Conservation (phyloP, 1,139 yeast species). For the Suhomyces anneliseae region DNA sequence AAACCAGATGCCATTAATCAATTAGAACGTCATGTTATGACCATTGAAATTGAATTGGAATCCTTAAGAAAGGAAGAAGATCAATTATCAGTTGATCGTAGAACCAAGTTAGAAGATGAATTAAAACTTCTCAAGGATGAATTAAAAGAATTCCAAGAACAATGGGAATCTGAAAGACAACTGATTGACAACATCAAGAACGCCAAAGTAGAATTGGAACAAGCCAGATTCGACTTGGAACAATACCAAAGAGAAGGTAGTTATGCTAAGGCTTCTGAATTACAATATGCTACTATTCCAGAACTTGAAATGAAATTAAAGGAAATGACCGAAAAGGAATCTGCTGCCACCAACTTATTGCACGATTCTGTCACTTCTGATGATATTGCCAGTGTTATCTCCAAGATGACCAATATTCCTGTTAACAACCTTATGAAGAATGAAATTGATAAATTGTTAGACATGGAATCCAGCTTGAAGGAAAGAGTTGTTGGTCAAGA, state of each 20-base stretch:
- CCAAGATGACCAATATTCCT: constrained; percentile 96
- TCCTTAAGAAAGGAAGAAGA: constrained; percentile 92
- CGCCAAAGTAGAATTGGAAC: constrained; percentile 80
- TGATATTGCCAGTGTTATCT: constrained; percentile 88
- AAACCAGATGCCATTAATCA: constrained; percentile 93
- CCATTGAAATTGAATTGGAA: constrained; percentile 91
- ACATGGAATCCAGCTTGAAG: constrained; percentile 79
- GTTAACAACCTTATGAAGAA: constrained; percentile 90
- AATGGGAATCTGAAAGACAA: constrained; percentile 83
- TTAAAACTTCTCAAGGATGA: constrained; percentile 64
- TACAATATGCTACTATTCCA: constrained; percentile 86
- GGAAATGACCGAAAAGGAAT: constrained; percentile 47
- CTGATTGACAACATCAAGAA: constrained; percentile 74
- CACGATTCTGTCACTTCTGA: constrained; percentile 95
- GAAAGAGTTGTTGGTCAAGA: constrained; percentile 92
- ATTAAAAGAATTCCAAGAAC: constrained; percentile 63
- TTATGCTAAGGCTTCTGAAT: constrained; percentile 83
- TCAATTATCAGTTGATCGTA: constrained; percentile 75
- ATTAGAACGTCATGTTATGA: constrained; percentile 86
- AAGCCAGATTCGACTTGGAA: constrained; percentile 80
- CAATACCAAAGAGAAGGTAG: constrained; percentile 81
- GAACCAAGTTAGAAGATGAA: constrained; percentile 61
- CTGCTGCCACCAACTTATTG: constrained; percentile 44
- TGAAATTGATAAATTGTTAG: constrained; percentile 84
- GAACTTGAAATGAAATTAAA: constrained; percentile 61